Base-by-base conservation (phyloP, 257 asterid species). In the Hygrophila difformis region DNA sequence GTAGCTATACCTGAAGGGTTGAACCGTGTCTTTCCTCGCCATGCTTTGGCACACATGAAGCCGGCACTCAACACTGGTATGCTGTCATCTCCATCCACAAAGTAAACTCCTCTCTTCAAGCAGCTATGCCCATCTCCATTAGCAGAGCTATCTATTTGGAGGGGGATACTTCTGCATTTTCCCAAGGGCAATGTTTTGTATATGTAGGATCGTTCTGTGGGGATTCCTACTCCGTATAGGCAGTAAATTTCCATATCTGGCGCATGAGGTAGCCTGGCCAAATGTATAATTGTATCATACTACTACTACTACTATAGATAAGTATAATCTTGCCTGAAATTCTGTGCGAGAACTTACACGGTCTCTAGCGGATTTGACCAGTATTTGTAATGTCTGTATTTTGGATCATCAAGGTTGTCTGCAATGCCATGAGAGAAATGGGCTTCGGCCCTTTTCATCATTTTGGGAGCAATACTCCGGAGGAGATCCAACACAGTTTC, bases 311-410 rank as follows among this genome's bases (percentile, higher is more conserved):
- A n/a, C n/a, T n/a, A n/a, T n/a, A n/a, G 8, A 39, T n/a, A 1
- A 39, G 44, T 39, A 7, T 6, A 17, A 39, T n/a, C 18, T 14
- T 1, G 11, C 44, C 15, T 14, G 2, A 19, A 43, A 0, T 0
- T 15, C 28, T 8, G 8, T 26, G 8, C 4, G 31, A 8, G 31
- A 26, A 39, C 87, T 82, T 71, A 82, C 94, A 60, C 70, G 52
- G 82, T 85, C 63, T 82, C 98, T 8, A 89, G 94, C 12, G 96
- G 98, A 79, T 85, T 85, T 11, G 98, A 89, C 96, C 96, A 85
- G 52, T 77, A 85, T 68, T 85, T 89, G 60, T 77, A 74, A 48
- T 82, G 92, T 41, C 64, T 41, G 49, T 89, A 82, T 50, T 79
- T 89, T 0, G 82, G 94, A 55, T 89, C 93, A 16, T 73, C 77